A percentile compares a stretch with the other conserved stretches of the same genome.
phyloP scores from a whole-genome alignment of 2,329 filamentous ascomycete genomes.

The Aurifilum marmelostoma region DNA sequence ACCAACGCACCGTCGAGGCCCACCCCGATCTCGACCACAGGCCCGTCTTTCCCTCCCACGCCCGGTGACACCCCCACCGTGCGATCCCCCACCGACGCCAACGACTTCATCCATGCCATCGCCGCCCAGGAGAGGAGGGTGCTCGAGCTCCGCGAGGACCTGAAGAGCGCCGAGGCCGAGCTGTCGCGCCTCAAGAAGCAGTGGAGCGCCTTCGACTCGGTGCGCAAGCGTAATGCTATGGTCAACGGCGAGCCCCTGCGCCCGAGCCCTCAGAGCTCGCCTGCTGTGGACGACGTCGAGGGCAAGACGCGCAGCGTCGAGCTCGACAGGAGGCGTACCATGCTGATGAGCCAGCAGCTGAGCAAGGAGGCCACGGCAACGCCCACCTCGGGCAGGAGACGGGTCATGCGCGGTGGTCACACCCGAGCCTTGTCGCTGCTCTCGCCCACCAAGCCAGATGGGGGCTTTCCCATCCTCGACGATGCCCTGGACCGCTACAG shows the following conservation, averaged over 20 bases:
- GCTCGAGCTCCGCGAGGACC: slow-evolving; percentile 86
- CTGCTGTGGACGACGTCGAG: slow-evolving; percentile 36
- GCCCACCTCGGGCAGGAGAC: slow-evolving; percentile 53
- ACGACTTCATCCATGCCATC: slow-evolving; percentile 82
- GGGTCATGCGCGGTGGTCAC: slow-evolving; percentile 70
- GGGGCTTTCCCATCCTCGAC: slow-evolving; percentile 48
- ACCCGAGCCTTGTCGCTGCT: slow-evolving; percentile 75
- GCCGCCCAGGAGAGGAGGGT: slow-evolving; percentile 91
- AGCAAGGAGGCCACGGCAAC: slow-evolving; percentile 40
- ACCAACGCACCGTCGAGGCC: slow-evolving; percentile 57
- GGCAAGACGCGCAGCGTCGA: slow-evolving; percentile 57
- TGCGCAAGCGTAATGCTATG: slow-evolving; percentile 72
- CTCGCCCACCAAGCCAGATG: slow-evolving; percentile 62
- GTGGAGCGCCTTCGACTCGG: slow-evolving; percentile 77
- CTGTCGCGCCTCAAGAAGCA: slow-evolving; percentile 78
- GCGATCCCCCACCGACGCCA: slow-evolving; percentile 56
- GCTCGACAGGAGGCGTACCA: slow-evolving; percentile 71
- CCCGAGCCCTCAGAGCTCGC: slow-evolving; percentile 37
- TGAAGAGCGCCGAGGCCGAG: slow-evolving; percentile 80
- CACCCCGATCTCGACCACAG: slow-evolving; percentile 49
- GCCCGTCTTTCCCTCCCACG: slow-evolving; percentile 52
- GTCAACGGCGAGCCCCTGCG: slow-evolving; percentile 66
- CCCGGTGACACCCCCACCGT: slow-evolving; percentile 50
- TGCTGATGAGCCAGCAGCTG: slow-evolving; percentile 56
- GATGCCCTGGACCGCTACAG: slow-evolving; percentile 49